These are phyloP conservation scores for Chondrus crispus DNA, from an alignment of 23 red algal species.

Conservation along the genomic window DNA sequence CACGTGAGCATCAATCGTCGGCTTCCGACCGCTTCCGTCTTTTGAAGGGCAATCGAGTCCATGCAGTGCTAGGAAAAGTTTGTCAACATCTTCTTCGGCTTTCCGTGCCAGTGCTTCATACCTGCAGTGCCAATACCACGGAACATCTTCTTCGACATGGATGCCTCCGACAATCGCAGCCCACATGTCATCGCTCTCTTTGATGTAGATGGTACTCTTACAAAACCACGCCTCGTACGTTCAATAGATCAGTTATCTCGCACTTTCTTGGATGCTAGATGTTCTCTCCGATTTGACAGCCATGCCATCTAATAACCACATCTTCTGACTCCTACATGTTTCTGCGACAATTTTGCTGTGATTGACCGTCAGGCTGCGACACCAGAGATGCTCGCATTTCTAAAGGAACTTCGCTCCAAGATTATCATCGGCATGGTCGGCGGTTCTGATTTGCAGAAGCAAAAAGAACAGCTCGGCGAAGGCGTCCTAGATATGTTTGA, in stretches of 20 bases:
- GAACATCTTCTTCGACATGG: not conserved
- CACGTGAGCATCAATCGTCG: no score
- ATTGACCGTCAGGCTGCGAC: conserved; percentile 46
- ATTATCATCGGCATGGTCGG: conserved; percentile 80
- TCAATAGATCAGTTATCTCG: not conserved
- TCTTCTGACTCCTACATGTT: not conserved
- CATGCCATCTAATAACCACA: no score
- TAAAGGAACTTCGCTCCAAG: conserved; percentile 56
- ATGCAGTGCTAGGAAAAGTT: no score
- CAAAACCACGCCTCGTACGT: conserved; percentile 75
- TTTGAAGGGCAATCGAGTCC: no score
- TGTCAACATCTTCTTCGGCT: no score
- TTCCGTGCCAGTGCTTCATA: no score
- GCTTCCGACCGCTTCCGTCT: no score
- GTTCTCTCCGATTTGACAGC: no score
- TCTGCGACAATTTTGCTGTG: not conserved
- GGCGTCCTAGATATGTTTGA: conserved; percentile 90
- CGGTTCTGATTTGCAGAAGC: conserved; percentile 87
- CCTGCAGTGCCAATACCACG: no score
- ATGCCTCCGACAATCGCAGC: conserved; percentile 13
- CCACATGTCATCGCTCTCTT: conserved; percentile 86
- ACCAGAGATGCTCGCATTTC: conserved; percentile 74
- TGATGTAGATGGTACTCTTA: conserved; percentile 99
- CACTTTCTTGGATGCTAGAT: not conserved
- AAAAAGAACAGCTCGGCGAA: conserved; percentile 87